phyloP scores from a whole-genome alignment of 1,139 yeast species.

The Williopsis jadinii region DNA sequence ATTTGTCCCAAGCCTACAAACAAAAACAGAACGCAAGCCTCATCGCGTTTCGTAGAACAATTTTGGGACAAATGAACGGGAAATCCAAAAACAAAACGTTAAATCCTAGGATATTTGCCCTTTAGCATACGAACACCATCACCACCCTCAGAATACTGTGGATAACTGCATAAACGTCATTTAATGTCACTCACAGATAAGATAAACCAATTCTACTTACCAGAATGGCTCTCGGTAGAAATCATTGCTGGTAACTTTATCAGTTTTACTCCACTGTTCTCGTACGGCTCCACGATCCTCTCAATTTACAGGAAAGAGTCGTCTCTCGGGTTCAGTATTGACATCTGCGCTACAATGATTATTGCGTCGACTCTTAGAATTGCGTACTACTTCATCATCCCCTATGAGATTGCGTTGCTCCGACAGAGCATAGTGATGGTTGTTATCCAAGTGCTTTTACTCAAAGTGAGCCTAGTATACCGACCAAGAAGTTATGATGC shows the following conservation, averaged over 20 bases:
- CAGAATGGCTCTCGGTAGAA: slow-evolving; percentile 37
- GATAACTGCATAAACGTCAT: too few species aligned
- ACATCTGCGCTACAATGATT: slow-evolving; percentile 87
- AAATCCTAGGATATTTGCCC: too few species aligned
- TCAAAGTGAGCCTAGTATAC: slow-evolving; percentile 56
- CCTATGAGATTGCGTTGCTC: slow-evolving; percentile 69
- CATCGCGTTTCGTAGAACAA: too few species aligned
- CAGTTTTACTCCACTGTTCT: slow-evolving; percentile 72
- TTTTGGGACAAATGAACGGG: too few species aligned
- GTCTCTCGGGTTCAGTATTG: slow-evolving; percentile 76
- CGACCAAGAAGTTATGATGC: slow-evolving; percentile 35
- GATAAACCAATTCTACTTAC: slow-evolving; percentile 36
- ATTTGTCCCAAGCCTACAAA: too few species aligned
- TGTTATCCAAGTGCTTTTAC: slow-evolving; percentile 56
- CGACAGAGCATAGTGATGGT: slow-evolving; percentile 78
- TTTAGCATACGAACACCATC: too few species aligned
- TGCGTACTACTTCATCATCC: slow-evolving; percentile 68
- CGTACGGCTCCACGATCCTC: slow-evolving; percentile 78
- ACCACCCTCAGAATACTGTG: too few species aligned
- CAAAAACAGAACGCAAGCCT: too few species aligned
- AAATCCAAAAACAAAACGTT: too few species aligned
- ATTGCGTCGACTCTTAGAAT: slow-evolving; percentile 70
- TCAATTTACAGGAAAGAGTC: slow-evolving; percentile 58
- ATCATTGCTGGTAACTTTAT: slow-evolving; percentile 35
- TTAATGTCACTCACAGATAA: slow-evolving; percentile 6